Percentiles rank a stretch among this genome's conserved stretches.
phyloP scores from a whole-genome alignment of 768 basidiomycete species.

The Clathrus columnatus region DNA sequence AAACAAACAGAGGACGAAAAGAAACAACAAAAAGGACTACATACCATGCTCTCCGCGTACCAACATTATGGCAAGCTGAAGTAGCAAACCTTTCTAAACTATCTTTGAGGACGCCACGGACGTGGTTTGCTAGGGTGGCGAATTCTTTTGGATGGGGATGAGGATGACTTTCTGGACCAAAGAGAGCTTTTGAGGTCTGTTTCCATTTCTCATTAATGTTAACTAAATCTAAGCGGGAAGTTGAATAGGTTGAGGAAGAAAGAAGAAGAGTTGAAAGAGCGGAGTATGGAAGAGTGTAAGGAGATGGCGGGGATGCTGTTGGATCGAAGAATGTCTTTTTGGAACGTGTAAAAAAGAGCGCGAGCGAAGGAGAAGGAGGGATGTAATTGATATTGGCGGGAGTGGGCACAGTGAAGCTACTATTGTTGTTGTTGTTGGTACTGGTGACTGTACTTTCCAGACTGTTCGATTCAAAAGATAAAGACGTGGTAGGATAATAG shows the following conservation, averaged over 20 bases:
- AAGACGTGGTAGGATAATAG: neutral
- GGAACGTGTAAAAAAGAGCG: slow-evolving; percentile 70
- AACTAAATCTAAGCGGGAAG: slow-evolving; percentile 53
- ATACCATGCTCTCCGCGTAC: slow-evolving; percentile 54
- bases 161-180: neutral
- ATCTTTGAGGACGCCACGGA: slow-evolving; percentile 48
- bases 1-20: neutral
- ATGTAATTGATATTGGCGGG: neutral
- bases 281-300: slow-evolving; percentile 29
- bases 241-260: slow-evolving; percentile 34
- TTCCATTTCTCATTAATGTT: slow-evolving; percentile 40
- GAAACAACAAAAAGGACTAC: neutral
- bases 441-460: neutral
- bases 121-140: slow-evolving; percentile 38
- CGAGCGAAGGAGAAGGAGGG: slow-evolving; percentile 38
- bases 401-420: neutral
- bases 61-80: slow-evolving; percentile 62
- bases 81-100: slow-evolving; percentile 59
- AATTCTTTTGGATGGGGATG: slow-evolving; percentile 8
- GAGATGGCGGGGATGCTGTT: slow-evolving; percentile 30
- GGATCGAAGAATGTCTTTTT: slow-evolving; percentile 77
- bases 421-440: slow-evolving; percentile 24
- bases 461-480: neutral
- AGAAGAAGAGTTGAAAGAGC: slow-evolving; percentile 33
- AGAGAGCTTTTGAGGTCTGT: neutral